Conservation (phyloP, 2,329 filamentous ascomycete species). For the Dactylella cylindrospora region DNA sequence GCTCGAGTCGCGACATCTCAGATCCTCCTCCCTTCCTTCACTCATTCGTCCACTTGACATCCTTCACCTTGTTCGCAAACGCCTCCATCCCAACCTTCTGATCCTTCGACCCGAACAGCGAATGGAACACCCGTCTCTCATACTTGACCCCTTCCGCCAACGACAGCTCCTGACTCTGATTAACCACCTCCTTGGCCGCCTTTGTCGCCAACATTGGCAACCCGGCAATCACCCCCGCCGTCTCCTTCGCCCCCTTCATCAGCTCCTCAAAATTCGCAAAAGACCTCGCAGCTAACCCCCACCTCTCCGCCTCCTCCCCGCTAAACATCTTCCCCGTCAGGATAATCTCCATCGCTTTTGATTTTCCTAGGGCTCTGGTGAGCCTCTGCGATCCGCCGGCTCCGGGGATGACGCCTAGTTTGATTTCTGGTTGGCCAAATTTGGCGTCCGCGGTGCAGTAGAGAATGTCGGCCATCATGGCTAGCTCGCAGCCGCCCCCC, state of each 20-base stretch:
- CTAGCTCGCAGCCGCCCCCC: conserved; percentile 92
- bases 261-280: conserved; percentile 80
- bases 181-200: conserved; percentile 95
- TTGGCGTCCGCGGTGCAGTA: conserved; percentile 85
- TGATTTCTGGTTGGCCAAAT: conserved; percentile 97
- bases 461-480: conserved; percentile 94
- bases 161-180: conserved; percentile 92
- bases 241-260: conserved; percentile 76
- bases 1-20: no score
- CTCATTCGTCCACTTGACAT: conserved; percentile 34
- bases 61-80: conserved; percentile 39
- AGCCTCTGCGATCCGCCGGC: conserved; percentile 88
- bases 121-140: conserved; percentile 90
- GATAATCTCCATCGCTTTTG: conserved; percentile 86
- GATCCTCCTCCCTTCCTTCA: no score
- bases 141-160: conserved; percentile 90
- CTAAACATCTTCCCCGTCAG: conserved; percentile 81
- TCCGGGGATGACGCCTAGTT: conserved; percentile 87
- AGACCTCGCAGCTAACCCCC: conserved; percentile 82
- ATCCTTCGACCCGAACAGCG: conserved; percentile 87
- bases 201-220: conserved; percentile 84
- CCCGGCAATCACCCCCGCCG: conserved; percentile 83
- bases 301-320: conserved; percentile 79
- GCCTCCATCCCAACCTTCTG: conserved; percentile 77
- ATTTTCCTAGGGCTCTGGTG: conserved; percentile 79